A percentile compares a stretch with the other conserved stretches of the same genome.
Conservation (phyloP, 2,329 filamentous ascomycete genomes). For the Colletotrichum musicola region DNA sequence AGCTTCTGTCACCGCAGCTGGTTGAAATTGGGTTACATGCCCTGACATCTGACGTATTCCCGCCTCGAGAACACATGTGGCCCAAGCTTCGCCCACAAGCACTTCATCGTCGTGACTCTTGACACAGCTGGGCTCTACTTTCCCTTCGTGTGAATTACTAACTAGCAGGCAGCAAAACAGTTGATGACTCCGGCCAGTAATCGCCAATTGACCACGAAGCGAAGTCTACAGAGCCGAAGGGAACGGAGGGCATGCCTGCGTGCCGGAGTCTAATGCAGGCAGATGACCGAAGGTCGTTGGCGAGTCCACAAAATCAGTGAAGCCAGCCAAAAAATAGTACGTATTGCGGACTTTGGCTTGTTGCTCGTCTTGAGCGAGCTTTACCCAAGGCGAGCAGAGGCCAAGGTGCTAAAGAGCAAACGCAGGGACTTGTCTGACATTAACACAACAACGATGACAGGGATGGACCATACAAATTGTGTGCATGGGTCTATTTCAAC, state of each 20-base stretch:
- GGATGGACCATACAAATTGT: too few relatives aligned
- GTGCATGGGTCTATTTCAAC: too few relatives aligned
- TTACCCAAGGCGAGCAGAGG: too few relatives aligned
- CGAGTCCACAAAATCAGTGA: constrained; percentile 1
- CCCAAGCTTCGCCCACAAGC: not conserved
- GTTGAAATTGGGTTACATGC: constrained; percentile 42
- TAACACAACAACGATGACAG: too few relatives aligned
- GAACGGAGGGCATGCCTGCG: too few relatives aligned
- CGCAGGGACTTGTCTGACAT: constrained; percentile 24
- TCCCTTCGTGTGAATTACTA: constrained; percentile 13
- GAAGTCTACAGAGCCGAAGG: not conserved
- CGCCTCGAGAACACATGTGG: not conserved
- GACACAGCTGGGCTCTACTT: not conserved
- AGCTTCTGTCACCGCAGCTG: constrained; percentile 55
- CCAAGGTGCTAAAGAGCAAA: constrained; percentile 36
- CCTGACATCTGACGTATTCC: not conserved
- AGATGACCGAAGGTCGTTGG: not conserved
- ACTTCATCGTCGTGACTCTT: not conserved
- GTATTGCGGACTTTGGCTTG: constrained; percentile 31
- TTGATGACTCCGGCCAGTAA: constrained; percentile 5
- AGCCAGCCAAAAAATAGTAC: constrained; percentile 11
- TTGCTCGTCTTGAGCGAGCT: constrained; percentile 23
- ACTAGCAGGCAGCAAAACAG: constrained; percentile 12
- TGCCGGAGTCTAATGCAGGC: not conserved
- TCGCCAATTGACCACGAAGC: constrained; percentile 1